Percentiles rank a stretch among this genome's conserved stretches.
Evolutionary conservation across 2,329 filamentous ascomycete genomes (phyloP).

Genomic region (Didymella pomorum): DNA sequence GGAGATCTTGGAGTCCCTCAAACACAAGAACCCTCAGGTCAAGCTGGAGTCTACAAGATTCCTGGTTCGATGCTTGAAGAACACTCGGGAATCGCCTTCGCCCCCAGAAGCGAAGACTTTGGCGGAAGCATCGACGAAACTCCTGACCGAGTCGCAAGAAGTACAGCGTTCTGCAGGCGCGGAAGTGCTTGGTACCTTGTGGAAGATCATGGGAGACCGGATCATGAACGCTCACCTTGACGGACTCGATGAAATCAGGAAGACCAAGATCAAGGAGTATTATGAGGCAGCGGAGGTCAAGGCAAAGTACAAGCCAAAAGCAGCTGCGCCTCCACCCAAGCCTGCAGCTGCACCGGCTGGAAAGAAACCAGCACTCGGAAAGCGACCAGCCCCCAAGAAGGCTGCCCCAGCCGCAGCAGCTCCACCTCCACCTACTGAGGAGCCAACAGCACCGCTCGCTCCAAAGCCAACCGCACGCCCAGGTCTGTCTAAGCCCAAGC

Average conservation of each 20-base stretch:
- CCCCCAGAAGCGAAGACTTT: conserved; percentile 85
- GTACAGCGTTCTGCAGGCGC: conserved; percentile 86
- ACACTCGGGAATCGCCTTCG: conserved; percentile 81
- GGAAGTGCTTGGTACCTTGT: conserved; percentile 89
- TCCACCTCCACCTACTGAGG: conserved; percentile 51
- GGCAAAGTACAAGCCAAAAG: conserved; percentile 91
- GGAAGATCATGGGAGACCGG: conserved; percentile 98
- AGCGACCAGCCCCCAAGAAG: conserved; percentile 64
- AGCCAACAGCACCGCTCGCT: conserved; percentile 63
- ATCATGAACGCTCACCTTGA: conserved; percentile 93
- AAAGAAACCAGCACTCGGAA: conserved; percentile 53
- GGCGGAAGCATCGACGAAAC: conserved; percentile 87
- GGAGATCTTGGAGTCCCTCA: conserved; percentile 83
- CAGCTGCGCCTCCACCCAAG: conserved; percentile 66
- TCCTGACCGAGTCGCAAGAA: conserved; percentile 88
- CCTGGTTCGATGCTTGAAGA: conserved; percentile 84
- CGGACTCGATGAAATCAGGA: conserved; percentile 92
- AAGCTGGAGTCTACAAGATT: conserved; percentile 96
- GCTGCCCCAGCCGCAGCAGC: conserved; percentile 52
- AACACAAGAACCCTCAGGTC: conserved; percentile 96
- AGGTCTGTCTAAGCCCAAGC: conserved; percentile 52
- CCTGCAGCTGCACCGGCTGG: conserved; percentile 60
- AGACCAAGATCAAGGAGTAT: conserved; percentile 94
- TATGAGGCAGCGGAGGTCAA: conserved; percentile 83
- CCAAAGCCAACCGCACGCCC: conserved; percentile 66